Base-by-base conservation (phyloP, 257 asterid species). In the Scutellaria barbata region DNA sequence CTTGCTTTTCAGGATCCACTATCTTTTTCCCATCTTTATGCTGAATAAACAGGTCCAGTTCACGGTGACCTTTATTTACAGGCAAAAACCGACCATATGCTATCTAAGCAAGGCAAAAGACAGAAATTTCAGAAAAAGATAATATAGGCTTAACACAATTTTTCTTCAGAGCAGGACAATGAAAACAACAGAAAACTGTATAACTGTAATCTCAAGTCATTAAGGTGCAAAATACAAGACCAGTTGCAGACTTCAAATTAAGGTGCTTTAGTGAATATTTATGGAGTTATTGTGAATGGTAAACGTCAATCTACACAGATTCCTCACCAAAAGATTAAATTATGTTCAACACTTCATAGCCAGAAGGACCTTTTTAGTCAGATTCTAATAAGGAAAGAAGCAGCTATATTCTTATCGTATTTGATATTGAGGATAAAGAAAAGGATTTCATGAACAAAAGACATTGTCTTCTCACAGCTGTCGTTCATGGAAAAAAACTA, bases 1-100 rank as follows among this genome's bases (percentile, higher is more conserved):
- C 89, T 81, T 84, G 89, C 81, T 84, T 87, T 73, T 87, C 87
- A 12, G 97, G 95, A 78, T 88, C 97, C 79, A 88, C 85, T 70
- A 92, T 84, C 77, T 90, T 90, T 51, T 81, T 85, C 45, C 95
- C 97, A 75, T 85, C 90, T 77, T 77, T 87, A 50, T 84, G 82
- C 69, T 78, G 88, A 39, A 90, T 76, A 78, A 90, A 92, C 37
- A 87, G 81, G 80, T 90, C 96, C n/a, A 90, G 61, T 56, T 90
- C 97, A 68, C 96, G 84, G 65, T 74, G 74, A 59, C 93, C 87
- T 64, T 85, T 85, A 22, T 74, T 81, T 25, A 87, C 90, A 51
- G 82, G 79, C 39, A 88, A 83, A 78, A 82, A 83, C 22, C 96
- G 92, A 20, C 90, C 96, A 78, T 80, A 92, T 56, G 89, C 85